Evolutionary conservation across 73 alveolate genomes (phyloP).

Genomic region (Stentor coeruleus): DNA sequence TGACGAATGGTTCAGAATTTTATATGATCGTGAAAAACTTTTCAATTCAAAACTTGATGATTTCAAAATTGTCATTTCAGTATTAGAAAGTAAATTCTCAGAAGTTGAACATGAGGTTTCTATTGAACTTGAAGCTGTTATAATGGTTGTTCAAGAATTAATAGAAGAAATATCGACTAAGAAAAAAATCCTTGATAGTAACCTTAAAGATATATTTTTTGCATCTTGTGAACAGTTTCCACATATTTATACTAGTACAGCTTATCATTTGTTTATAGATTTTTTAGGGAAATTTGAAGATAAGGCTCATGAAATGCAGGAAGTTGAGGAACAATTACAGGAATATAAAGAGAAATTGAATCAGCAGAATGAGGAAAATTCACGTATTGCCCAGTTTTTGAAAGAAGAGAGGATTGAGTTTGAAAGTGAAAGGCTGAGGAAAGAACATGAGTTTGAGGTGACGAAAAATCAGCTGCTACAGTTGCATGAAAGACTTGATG

Average conservation of each 20-base stretch:
- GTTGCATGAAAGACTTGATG: neutral
- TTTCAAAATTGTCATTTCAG: neutral
- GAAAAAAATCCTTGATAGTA: neutral
- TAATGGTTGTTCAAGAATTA: neutral
- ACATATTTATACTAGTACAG: neutral
- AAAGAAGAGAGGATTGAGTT: neutral
- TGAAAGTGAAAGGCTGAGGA: neutral
- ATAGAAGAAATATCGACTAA: neutral
- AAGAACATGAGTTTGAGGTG: neutral
- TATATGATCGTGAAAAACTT: neutral
- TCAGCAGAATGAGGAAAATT: neutral
- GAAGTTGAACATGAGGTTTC: neutral
- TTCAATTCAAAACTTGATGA: neutral
- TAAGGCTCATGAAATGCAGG: neutral
- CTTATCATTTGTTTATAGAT: neutral
- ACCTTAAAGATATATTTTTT: no score
- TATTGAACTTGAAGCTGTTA: neutral
- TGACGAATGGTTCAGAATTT: neutral
- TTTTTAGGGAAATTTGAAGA: neutral
- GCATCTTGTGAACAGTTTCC: neutral
- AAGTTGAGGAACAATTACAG: neutral
- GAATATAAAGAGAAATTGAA: neutral
- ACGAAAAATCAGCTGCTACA: neutral
- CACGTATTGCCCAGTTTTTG: neutral
- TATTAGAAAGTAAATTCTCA: no score